Evolutionary conservation across 2,329 filamentous ascomycete species (phyloP), one percentile per base, ranked within the genome.

Genomic region (Onygenales sp.): DNA sequence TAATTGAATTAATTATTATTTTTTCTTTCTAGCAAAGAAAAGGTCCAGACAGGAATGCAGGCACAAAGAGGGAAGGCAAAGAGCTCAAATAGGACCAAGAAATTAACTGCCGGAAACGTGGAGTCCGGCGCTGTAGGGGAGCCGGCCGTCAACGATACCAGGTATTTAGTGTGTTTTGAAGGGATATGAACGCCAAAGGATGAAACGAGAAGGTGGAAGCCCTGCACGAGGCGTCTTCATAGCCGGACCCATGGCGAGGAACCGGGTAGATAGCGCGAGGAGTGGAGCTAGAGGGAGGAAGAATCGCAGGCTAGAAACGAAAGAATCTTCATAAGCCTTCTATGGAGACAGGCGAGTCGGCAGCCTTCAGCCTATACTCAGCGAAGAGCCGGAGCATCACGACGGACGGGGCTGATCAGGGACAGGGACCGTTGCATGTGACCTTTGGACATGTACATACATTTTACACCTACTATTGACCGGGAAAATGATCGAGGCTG

Each of bases 161-260:
- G 45, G 17, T 37, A 48, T 34, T 21, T 48, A 27, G 34, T 13
- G 27, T 39, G 45, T 31, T 48, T 39, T 37, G 46, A 14, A 14
- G 36, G 34, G 17, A 31, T 27, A 27, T 27, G 21, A 27, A 27
- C 21, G 37, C 14, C 36, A 8, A 39, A 33, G 43, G 46, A 49
- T 49, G 46, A 49, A 49, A 49, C 46, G 31, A 49, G 46, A 34
- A 21, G 33, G 45, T 27, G 21, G 46, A 49, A 49, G 37, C 46
- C 36, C 27, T 27, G 21, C 21, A 27, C 21, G 10, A 32, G 34
- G 34, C 46, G 46, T 40, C 46, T 40, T 31, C 46, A 32, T 36
- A 9, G 46, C 46, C 6, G 36, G 40, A 43, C 37, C 39, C 32
- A 43, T 51, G 4, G 40, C 37, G 31, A 34, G 39, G 27, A 43